phyloP scores from a whole-genome alignment of 208 protist genomes.

The Trypanosoma mega region DNA sequence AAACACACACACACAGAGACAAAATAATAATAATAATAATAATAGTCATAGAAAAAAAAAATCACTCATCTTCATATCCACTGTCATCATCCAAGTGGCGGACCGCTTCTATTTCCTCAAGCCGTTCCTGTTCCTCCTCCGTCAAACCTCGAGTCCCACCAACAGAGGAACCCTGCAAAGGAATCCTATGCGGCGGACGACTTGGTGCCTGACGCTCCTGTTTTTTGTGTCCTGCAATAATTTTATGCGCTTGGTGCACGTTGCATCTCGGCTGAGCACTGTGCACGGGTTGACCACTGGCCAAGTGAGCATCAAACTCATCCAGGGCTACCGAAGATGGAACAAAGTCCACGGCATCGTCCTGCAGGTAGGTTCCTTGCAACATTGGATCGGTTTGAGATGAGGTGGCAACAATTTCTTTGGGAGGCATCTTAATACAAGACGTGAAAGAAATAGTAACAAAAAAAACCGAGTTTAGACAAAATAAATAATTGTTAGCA shows the following conservation, averaged over 20 bases:
- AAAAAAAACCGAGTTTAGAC: not conserved
- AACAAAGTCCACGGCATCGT: constrained; percentile 42
- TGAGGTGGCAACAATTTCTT: not conserved
- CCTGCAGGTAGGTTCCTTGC: constrained; percentile 58
- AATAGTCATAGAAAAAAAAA: not conserved
- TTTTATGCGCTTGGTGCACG: not conserved
- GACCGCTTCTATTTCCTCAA: constrained; percentile 61
- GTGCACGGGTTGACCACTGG: constrained; percentile 23
- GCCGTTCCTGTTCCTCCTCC: constrained; percentile 43
- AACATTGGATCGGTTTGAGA: constrained; percentile 44
- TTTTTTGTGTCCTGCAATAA: not conserved
- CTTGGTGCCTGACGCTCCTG: constrained; percentile 1
- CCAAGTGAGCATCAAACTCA: constrained; percentile 50
- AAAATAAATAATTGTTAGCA: not conserved
- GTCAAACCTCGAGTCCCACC: constrained; percentile 2
- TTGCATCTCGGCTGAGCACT: constrained; percentile 1
- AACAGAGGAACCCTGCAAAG: not conserved
- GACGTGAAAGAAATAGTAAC: not conserved
- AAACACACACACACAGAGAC: constrained; percentile 1
- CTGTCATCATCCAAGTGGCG: constrained; percentile 38
- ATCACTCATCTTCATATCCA: constrained; percentile 27
- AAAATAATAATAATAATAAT: constrained; percentile 5
- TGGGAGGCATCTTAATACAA: constrained; percentile 1
- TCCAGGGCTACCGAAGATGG: constrained; percentile 40
- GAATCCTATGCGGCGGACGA: not conserved